Conservation (phyloP, 1,139 yeast genomes). For the Saccharomyces hybrid region DNA sequence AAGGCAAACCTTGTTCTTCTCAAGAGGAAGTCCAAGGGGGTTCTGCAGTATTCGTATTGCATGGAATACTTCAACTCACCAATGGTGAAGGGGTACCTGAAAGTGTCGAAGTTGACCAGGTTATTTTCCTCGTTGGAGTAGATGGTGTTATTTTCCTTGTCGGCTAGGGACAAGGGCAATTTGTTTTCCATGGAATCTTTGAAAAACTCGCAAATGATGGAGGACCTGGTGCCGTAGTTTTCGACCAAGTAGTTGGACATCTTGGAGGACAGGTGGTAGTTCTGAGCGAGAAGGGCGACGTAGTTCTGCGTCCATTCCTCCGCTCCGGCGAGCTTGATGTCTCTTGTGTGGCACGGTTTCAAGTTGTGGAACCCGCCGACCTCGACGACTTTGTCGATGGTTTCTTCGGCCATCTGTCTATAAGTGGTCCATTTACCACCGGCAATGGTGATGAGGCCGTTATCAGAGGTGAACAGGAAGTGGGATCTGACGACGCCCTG, state of each 20-base stretch:
- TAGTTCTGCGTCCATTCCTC: constrained; percentile 61
- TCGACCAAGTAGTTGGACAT: constrained; percentile 77
- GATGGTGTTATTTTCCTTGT: constrained; percentile 29
- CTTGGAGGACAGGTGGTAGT: constrained; percentile 62
- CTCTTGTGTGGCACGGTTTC: constrained; percentile 57
- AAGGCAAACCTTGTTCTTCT: constrained; percentile 93
- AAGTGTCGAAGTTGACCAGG: constrained; percentile 33
- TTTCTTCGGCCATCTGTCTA: constrained; percentile 96
- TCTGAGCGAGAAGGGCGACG: constrained; percentile 74
- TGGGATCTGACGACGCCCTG: constrained; percentile 90
- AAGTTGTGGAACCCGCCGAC: constrained; percentile 35
- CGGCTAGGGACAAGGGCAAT: constrained; percentile 57
- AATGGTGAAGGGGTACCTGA: constrained; percentile 83
- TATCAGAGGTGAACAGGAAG: constrained; percentile 60
- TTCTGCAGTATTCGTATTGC: constrained; percentile 76
- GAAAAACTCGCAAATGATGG: constrained; percentile 64
- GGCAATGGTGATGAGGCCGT: constrained; percentile 79
- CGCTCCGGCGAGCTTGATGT: constrained; percentile 67
- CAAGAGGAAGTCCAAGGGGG: constrained; percentile 83
- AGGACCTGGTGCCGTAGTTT: constrained; percentile 87
- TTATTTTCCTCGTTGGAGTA: constrained; percentile 8
- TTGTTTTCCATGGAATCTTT: constrained; percentile 46
- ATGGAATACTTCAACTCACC: constrained; percentile 85
- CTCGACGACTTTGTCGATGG: constrained; percentile 67
- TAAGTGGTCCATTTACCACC: constrained; percentile 99